These are phyloP conservation scores for Aspergillus sp. DNA, from an alignment of 2,329 filamentous ascomycete species.

Conservation along the genomic window DNA sequence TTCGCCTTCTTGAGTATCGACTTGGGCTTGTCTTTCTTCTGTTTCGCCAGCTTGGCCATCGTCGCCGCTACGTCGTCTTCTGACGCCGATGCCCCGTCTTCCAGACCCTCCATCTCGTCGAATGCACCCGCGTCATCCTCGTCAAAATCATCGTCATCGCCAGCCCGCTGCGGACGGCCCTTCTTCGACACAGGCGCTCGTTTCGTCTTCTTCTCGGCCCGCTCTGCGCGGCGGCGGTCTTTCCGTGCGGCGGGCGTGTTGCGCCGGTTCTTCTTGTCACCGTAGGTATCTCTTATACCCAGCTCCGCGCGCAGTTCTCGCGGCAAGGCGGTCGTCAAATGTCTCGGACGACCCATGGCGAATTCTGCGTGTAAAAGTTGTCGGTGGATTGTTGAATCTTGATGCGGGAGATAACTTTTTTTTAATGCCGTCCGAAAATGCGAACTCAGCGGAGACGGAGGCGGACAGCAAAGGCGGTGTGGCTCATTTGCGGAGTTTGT, in stretches of 20 bases:
- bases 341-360: constrained; percentile 34
- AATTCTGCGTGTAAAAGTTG: neutral
- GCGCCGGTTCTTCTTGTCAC: constrained; percentile 30
- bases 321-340: constrained; percentile 45
- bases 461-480: constrained; percentile 21
- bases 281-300: constrained; percentile 37
- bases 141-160: constrained; percentile 15
- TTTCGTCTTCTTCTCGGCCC: constrained; percentile 59
- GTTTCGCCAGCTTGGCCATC: constrained; percentile 22
- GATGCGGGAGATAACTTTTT: constrained; percentile 18
- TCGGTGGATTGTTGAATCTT: neutral
- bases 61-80: constrained; percentile 19
- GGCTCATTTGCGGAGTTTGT: constrained; percentile 9
- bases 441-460: constrained; percentile 21
- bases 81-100: constrained; percentile 19
- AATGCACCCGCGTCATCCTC: constrained; percentile 28
- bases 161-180: constrained; percentile 8
- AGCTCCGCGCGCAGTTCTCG: constrained; percentile 39
- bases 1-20: constrained; percentile 38
- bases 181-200: constrained; percentile 24
- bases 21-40: constrained; percentile 26
- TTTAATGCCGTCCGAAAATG: constrained; percentile 18
- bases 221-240: constrained; percentile 66
- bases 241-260: constrained; percentile 50
- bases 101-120: constrained; percentile 24